A percentile compares a stretch with the other conserved stretches of the same genome.
Evolutionary conservation across 257 asterid species (phyloP).

Genomic region (Nemophila menziesii): DNA sequence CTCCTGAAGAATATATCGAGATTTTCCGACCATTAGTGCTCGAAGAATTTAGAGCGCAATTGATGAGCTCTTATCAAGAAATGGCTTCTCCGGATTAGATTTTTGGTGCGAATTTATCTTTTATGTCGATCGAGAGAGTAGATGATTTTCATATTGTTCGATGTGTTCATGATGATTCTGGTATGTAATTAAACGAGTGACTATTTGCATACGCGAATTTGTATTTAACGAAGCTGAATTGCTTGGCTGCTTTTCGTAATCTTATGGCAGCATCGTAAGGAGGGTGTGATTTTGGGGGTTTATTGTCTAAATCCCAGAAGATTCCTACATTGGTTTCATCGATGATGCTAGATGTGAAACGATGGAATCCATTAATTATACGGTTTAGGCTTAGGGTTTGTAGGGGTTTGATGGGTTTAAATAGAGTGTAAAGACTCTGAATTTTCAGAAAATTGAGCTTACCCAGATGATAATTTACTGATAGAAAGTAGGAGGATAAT

Average conservation of each 20-base stretch:
- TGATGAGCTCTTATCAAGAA: constrained; percentile 82
- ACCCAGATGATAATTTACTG: too few species aligned
- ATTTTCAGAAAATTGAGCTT: constrained; percentile 23
- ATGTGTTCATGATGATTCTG: constrained; percentile 61
- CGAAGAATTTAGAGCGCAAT: constrained; percentile 93
- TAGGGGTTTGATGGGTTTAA: constrained; percentile 8
- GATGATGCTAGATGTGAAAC: constrained; percentile 19
- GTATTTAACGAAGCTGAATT: constrained; percentile 60
- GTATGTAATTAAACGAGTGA: constrained; percentile 61
- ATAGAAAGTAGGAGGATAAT: too few species aligned
- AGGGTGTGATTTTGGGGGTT: constrained; percentile 66
- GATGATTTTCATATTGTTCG: constrained; percentile 92
- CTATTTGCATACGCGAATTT: constrained; percentile 72
- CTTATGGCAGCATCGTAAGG: constrained; percentile 77
- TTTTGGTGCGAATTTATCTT: constrained; percentile 65
- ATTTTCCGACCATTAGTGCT: constrained; percentile 78
- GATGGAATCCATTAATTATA: constrained; percentile 13
- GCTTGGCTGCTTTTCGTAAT: constrained; percentile 48
- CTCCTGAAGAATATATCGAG: constrained; percentile 75
- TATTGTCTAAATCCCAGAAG: constrained; percentile 93
- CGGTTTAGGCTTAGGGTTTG: constrained; percentile 4
- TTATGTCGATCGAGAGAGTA: constrained; percentile 79
- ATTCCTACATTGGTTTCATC: constrained; percentile 45
- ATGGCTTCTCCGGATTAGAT: constrained; percentile 50
- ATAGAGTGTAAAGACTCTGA: constrained; percentile 6